Percentiles rank a stretch among this genome's conserved stretches.
Evolutionary conservation across 192 early-diverging fungal genomes (phyloP).

Genomic region (Backusella parvicylindrica): DNA sequence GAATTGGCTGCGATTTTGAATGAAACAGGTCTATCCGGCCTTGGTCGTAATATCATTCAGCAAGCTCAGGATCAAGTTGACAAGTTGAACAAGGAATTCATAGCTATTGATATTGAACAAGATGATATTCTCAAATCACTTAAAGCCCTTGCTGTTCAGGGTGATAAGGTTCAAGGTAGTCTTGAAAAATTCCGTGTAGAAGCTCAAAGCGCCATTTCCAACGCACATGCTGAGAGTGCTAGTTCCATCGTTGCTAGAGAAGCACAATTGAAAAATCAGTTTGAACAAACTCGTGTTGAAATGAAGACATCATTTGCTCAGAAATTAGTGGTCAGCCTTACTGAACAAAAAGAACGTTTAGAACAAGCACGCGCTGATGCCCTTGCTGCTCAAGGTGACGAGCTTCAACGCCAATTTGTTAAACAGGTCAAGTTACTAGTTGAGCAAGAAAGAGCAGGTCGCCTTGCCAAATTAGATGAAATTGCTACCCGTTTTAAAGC

Average conservation of each 20-base stretch:
- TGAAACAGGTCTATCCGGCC: slow-evolving; percentile 41
- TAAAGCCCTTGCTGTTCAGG: slow-evolving; percentile 38
- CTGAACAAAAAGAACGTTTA: slow-evolving; percentile 42
- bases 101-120: slow-evolving; percentile 44
- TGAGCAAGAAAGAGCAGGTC: slow-evolving; percentile 87
- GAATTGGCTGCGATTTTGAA: slow-evolving; percentile 35
- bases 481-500: slow-evolving; percentile 74
- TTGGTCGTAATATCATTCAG: slow-evolving; percentile 56
- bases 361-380: slow-evolving; percentile 55
- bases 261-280: slow-evolving; percentile 45
- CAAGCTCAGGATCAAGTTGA: slow-evolving; percentile 53
- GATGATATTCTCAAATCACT: slow-evolving; percentile 22
- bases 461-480: slow-evolving; percentile 82
- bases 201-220: slow-evolving; percentile 45
- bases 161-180: slow-evolving; percentile 48
- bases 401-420: slow-evolving; percentile 76
- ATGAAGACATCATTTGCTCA: slow-evolving; percentile 29
- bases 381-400: slow-evolving; percentile 61
- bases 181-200: slow-evolving; percentile 58
- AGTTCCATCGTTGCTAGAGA: slow-evolving; percentile 45
- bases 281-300: slow-evolving; percentile 8
- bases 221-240: slow-evolving; percentile 43
- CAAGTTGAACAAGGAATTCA: slow-evolving; percentile 44
- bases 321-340: slow-evolving; percentile 20
- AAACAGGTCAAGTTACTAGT: slow-evolving; percentile 74